Base-by-base conservation (phyloP, 371 early-diverging fungal genomes). In the Rhizopus stolonifer region DNA sequence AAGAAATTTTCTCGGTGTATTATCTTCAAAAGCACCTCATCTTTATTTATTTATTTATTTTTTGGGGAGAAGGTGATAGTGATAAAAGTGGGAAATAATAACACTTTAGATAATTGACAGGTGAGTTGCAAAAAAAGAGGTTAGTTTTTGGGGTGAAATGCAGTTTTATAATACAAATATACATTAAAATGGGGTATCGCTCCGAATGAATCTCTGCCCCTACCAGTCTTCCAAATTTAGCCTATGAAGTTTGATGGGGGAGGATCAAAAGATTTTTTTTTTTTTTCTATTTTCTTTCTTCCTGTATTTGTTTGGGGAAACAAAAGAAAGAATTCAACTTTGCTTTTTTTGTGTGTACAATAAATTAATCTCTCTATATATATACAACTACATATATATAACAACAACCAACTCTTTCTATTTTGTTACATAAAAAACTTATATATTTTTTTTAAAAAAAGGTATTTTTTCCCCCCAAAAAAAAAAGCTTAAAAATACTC, bases 121-220 rank as follows among this genome's bases (percentile, higher is more conserved):
- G 39, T 40, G 42, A 49, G 26, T 46, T 46, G 21, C 14, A 17
- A 46, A 51, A 33, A 29, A 23, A 39, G 22, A 31, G 19, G 18
- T 47, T 46, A n/a, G 52, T 52, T 58, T 58, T 58, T 61, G 61
- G 61, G 61, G 61, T 56, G 46, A 32, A 44, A 49, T 25, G 18
- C 22, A 8, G 44, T 23, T 55, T 54, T 60, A 53, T 50, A 60
- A 60, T 58, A 58, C 58, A 46, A 39, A 46, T 58, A 58, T 58
- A 58, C 58, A 43, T 34, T 29, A 19, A 23, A 48, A 55, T 46
- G 31, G 52, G 52, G 54, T 52, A 43, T 45, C 62, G 56, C 62
- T 61, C 62, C 62, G 62, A 56, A 56, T 31, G 40, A 36, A 53
- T 49, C 45, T 60, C 56, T 56, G 62, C 62, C 62, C 62, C 62